Evolutionary conservation across 768 basidiomycete genomes (phyloP).

Genomic region (Mycena chlorophos): DNA sequence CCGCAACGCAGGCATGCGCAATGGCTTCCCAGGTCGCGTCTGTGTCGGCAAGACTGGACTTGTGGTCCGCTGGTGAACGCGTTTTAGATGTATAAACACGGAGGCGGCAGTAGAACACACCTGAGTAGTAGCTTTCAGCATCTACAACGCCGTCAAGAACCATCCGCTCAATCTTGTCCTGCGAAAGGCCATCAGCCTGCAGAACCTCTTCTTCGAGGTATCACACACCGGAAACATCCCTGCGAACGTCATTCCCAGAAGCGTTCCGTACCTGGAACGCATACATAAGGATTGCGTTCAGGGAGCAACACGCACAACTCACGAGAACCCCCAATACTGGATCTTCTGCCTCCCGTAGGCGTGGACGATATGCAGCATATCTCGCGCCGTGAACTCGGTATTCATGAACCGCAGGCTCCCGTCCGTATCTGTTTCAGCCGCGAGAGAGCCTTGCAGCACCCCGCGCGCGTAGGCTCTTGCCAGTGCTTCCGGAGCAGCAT

Average conservation of each 20-base stretch:
- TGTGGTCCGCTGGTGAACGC: neutral
- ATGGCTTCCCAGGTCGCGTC: neutral
- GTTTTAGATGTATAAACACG: neutral
- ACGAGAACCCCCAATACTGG: constrained; percentile 16
- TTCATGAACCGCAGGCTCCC: constrained; percentile 2
- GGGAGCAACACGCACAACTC: too few relatives aligned
- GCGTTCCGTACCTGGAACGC: neutral
- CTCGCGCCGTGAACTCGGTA: constrained; percentile 12
- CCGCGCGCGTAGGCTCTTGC: neutral
- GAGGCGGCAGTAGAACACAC: neutral
- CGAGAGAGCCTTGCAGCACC: constrained; percentile 1
- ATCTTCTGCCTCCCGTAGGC: constrained; percentile 12
- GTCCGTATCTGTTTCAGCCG: neutral
- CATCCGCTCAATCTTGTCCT: neutral
- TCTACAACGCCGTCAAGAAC: neutral
- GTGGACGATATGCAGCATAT: constrained; percentile 16
- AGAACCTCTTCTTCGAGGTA: too few relatives aligned
- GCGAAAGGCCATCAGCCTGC: too few relatives aligned
- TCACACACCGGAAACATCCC: neutral
- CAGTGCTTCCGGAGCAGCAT: constrained; percentile 2
- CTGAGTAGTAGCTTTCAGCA: neutral
- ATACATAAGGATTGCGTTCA: too few relatives aligned
- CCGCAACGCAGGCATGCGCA: neutral
- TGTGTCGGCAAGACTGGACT: neutral
- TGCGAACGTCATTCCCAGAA: neutral